These are phyloP conservation scores for Fusarium albosuccineum DNA, from an alignment of 2,329 filamentous ascomycete genomes.

Conservation along the genomic window DNA sequence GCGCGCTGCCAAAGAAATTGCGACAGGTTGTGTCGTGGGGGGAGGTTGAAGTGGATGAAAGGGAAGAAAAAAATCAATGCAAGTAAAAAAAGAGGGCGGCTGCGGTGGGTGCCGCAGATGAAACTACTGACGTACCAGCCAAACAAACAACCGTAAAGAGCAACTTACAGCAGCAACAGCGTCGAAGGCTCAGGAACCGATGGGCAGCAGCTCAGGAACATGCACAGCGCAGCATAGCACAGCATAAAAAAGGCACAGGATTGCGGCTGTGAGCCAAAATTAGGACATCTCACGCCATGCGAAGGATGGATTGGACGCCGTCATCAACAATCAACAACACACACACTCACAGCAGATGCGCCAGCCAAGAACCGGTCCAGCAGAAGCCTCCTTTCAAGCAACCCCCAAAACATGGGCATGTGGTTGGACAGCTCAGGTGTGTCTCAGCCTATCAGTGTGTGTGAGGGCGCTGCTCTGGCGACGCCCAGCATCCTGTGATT, in stretches of 20 bases:
- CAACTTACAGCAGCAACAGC: constrained; percentile 25
- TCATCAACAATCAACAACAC: constrained; percentile 33
- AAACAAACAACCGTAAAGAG: constrained; percentile 26
- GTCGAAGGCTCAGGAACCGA: constrained; percentile 10
- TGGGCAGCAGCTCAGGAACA: constrained; percentile 10
- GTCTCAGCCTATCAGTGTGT: constrained; percentile 36
- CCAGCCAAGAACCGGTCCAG: constrained; percentile 22
- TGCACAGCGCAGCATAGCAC: constrained; percentile 12
- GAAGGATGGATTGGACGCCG: constrained; percentile 20
- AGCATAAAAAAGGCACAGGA: constrained; percentile 7
- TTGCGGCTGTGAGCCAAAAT: constrained; percentile 1
- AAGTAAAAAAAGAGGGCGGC: constrained; percentile 35
- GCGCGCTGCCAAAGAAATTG: constrained; percentile 27
- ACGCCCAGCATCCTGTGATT: constrained; percentile 29
- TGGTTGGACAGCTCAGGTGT: constrained; percentile 28
- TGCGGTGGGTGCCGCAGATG: constrained; percentile 34
- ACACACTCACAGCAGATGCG: constrained; percentile 20
- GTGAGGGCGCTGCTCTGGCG: constrained; percentile 33
- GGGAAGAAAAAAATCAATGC: constrained; percentile 32
- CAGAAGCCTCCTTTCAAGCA: constrained; percentile 21
- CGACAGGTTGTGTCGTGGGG: constrained; percentile 17
- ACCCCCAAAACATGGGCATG: constrained; percentile 16
- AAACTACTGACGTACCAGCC: constrained; percentile 31
- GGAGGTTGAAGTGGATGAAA: constrained; percentile 33
- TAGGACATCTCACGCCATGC: constrained; percentile 20